A percentile compares a stretch with the other conserved stretches of the same genome.
Conservation (phyloP, 202 grass and related monocot species). For the Alloteropsis angusta region DNA sequence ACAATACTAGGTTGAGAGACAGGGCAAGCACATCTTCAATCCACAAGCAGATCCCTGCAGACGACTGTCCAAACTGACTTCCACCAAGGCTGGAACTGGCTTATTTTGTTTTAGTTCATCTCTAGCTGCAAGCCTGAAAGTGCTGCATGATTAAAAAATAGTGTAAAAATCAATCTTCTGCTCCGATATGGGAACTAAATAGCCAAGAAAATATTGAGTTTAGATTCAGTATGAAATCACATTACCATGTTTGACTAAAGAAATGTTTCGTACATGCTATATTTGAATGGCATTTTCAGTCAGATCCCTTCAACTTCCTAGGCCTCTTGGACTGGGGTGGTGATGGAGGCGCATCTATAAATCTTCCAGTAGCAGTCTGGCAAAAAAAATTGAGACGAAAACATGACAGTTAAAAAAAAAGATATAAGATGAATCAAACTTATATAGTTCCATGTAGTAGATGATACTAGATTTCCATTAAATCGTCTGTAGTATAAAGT, state of each 20-base stretch:
- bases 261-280: not conserved
- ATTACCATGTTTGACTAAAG: conserved; percentile 14
- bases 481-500: not conserved
- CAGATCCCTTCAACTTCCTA: conserved; percentile 82
- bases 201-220: not conserved
- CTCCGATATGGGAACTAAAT: not conserved
- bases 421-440: not conserved
- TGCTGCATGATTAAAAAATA: not conserved
- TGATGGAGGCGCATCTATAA: conserved; percentile 70
- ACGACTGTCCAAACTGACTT: not conserved
- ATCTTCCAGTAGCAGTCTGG: conserved; percentile 58
- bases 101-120: not conserved
- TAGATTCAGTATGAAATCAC: not conserved
- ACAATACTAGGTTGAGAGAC: not conserved
- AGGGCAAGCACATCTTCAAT: not conserved
- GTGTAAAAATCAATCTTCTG: not conserved
- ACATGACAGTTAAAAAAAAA: not conserved
- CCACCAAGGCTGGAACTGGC: not conserved
- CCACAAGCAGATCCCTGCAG: not conserved
- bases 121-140: not conserved
- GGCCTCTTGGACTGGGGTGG: conserved; percentile 83
- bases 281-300: conserved; percentile 34
- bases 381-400: conserved; percentile 2
- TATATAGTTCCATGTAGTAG: not conserved
- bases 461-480: not conserved